Evolutionary conservation across 768 basidiomycete genomes (phyloP).

Genomic region (Lentinula sp.): DNA sequence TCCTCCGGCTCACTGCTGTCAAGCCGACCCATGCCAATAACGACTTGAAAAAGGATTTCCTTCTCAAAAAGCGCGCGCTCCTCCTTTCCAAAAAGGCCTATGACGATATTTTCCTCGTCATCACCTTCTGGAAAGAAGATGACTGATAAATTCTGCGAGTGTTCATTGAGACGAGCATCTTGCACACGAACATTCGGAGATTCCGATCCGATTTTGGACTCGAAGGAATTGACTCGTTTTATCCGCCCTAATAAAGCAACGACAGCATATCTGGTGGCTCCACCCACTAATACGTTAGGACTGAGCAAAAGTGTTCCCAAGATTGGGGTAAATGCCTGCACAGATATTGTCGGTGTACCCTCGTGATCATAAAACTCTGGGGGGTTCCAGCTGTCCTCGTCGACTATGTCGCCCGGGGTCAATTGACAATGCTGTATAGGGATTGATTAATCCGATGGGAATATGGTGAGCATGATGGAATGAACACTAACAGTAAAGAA

Average conservation of each 20-base stretch:
- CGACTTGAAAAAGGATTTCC: slow-evolving; percentile 80
- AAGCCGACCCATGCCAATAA: slow-evolving; percentile 84
- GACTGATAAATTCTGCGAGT: slow-evolving; percentile 3
- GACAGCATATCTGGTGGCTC: slow-evolving; percentile 66
- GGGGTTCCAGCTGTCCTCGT: slow-evolving; percentile 3
- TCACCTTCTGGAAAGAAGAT: slow-evolving; percentile 13
- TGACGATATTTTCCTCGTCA: slow-evolving; percentile 28
- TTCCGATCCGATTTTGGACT: slow-evolving; percentile 18
- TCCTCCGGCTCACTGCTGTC: slow-evolving; percentile 27
- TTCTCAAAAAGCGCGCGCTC: slow-evolving; percentile 67
- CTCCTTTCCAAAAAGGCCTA: slow-evolving; percentile 43
- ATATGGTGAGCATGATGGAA: background rate
- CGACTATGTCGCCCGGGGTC: slow-evolving; percentile 36
- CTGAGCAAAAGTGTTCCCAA: slow-evolving; percentile 85
- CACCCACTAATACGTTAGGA: slow-evolving; percentile 66
- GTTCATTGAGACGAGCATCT: background rate
- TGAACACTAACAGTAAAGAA: slow-evolving; percentile 58
- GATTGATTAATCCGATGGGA: background rate
- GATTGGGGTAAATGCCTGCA: slow-evolving; percentile 87
- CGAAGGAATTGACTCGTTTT: slow-evolving; percentile 48
- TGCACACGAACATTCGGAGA: slow-evolving; percentile 9
- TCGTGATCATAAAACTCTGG: slow-evolving; percentile 15
- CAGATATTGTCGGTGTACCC: slow-evolving; percentile 51
- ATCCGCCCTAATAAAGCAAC: slow-evolving; percentile 75
- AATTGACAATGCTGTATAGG: slow-evolving; percentile 57